Conservation (phyloP, 441 rosid genomes). For the Populus trichocarpa region DNA sequence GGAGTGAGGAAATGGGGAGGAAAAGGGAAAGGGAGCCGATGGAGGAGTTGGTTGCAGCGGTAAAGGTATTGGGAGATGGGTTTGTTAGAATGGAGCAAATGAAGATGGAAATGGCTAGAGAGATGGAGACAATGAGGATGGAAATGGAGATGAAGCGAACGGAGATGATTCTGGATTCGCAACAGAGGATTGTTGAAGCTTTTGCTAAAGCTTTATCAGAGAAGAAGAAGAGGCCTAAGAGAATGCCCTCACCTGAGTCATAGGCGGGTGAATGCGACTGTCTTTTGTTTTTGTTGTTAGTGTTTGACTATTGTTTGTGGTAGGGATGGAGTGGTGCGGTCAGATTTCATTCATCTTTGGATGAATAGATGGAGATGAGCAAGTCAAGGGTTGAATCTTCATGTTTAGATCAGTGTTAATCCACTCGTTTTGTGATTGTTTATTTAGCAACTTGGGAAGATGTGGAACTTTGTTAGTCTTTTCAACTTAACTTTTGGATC, state of each 20-base stretch:
- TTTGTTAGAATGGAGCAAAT: too few relatives aligned
- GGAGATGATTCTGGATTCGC: conserved; percentile 77
- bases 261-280: neutral
- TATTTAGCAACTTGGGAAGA: neutral
- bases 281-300: neutral
- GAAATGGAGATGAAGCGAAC: conserved; percentile 92
- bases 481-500: neutral
- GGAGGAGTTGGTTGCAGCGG: conserved; percentile 57
- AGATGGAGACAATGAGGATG: conserved; percentile 81
- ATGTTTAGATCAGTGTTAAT: conserved; percentile 6
- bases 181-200: conserved; percentile 69
- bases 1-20: conserved; percentile 33
- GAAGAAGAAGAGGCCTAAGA: conserved; percentile 56
- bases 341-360: neutral
- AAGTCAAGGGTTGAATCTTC: neutral
- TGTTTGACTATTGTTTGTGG: neutral
- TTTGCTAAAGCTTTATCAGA: conserved; percentile 59
- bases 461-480: conserved; percentile 8
- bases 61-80: too few relatives aligned
- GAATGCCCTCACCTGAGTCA: conserved; percentile 38
- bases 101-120: conserved; percentile 76
- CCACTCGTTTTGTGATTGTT: conserved; percentile 4
- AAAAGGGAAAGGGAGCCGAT: conserved; percentile 57
- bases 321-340: neutral
- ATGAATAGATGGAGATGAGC: neutral